phyloP scores from a whole-genome alignment of 1,284 basidiomycete species.

The Trametes polyzona region DNA sequence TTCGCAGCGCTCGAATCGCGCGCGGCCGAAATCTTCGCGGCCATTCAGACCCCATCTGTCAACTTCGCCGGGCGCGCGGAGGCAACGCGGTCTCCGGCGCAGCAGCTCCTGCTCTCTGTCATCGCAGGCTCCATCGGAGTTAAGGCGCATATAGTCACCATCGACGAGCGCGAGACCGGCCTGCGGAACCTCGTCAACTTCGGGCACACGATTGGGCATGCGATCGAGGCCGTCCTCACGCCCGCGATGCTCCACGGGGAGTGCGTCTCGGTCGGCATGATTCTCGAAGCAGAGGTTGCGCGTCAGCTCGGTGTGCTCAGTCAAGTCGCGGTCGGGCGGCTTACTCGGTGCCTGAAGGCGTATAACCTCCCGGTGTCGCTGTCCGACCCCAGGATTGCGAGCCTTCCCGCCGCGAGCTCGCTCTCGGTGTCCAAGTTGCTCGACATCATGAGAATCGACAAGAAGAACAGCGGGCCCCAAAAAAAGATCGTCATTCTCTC shows the following conservation, averaged over 20 bases:
- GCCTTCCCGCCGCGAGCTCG: conserved; percentile 69
- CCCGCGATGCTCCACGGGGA: conserved; percentile 93
- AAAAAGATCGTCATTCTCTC: conserved; percentile 96
- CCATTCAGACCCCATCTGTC: conserved; percentile 75
- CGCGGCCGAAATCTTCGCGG: conserved; percentile 82
- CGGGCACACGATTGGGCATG: conserved; percentile 95
- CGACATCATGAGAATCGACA: conserved; percentile 95
- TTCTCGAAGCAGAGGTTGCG: conserved; percentile 91
- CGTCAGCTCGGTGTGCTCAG: conserved; percentile 84
- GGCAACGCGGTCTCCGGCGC: conserved; percentile 72
- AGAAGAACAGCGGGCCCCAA: conserved; percentile 92
- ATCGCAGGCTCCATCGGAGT: conserved; percentile 89
- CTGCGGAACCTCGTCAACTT: conserved; percentile 97
- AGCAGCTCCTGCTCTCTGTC: conserved; percentile 77
- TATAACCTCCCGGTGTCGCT: conserved; percentile 88
- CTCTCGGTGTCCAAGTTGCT: conserved; percentile 85
- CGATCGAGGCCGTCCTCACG: conserved; percentile 92
- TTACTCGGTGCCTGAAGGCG: conserved; percentile 82
- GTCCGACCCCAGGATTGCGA: conserved; percentile 74
- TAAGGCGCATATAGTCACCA: conserved; percentile 93
- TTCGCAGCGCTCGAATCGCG: conserved; percentile 87
- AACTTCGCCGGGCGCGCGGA: conserved; percentile 65
- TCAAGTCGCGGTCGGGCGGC: conserved; percentile 88
- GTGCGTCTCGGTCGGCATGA: conserved; percentile 92
- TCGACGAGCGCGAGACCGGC: conserved; percentile 94